A percentile compares a stretch with the other conserved stretches of the same genome.
Evolutionary conservation across 1,284 basidiomycete species (phyloP).

Genomic region (Ceratobasidium sp.): DNA sequence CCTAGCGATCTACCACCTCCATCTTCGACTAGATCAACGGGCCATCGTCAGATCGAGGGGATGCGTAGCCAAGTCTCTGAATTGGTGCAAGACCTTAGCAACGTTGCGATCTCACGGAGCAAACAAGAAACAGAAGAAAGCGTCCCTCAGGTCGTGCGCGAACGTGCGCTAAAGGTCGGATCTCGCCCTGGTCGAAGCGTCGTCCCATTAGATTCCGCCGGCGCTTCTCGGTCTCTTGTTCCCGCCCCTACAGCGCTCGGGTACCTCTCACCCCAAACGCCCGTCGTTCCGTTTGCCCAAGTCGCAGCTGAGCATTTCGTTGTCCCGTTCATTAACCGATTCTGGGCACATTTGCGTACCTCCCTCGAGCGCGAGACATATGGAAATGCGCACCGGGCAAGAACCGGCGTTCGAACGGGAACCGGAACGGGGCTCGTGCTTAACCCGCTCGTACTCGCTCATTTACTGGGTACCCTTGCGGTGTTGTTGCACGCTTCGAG

Average conservation of each 20-base stretch:
- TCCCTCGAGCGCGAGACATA: conserved; percentile 81
- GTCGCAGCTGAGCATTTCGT: conserved; percentile 89
- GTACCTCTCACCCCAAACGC: conserved; percentile 49
- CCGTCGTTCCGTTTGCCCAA: conserved; percentile 68
- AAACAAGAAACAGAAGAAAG: conserved; percentile 64
- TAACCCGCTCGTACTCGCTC: conserved; percentile 78
- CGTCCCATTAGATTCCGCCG: conserved; percentile 51
- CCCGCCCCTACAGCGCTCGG: conserved; percentile 19
- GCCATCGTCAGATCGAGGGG: background rate
- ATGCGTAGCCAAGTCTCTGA: conserved; percentile 60
- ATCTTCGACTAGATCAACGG: conserved; percentile 49
- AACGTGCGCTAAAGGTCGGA: conserved; percentile 79
- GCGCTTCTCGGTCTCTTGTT: conserved; percentile 3
- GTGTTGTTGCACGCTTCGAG: conserved; percentile 87
- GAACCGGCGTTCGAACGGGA: conserved; percentile 57
- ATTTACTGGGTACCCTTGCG: conserved; percentile 80
- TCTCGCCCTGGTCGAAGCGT: conserved; percentile 49
- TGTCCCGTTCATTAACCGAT: conserved; percentile 88
- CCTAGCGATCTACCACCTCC: conserved; percentile 55
- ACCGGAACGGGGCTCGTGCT: conserved; percentile 86
- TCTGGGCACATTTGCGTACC: conserved; percentile 91
- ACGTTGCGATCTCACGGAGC: conserved; percentile 69
- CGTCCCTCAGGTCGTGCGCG: conserved; percentile 73
- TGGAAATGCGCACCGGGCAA: conserved; percentile 9
- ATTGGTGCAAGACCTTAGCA: conserved; percentile 72